Evolutionary conservation across 192 early-diverging fungal species (phyloP).

Genomic region (Cetraspora pellucida): DNA sequence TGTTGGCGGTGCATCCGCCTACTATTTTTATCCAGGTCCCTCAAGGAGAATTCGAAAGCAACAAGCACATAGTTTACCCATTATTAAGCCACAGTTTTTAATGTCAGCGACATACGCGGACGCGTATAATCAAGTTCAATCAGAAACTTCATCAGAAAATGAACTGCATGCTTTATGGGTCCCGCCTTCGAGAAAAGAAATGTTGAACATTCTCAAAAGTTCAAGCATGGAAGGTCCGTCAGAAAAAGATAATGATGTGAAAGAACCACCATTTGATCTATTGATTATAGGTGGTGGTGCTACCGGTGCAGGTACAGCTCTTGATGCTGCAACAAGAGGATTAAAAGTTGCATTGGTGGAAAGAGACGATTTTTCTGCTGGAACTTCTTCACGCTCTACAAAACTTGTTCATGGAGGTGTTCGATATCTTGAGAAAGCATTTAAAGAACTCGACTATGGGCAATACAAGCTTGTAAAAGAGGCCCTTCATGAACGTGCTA

Average conservation of each 20-base stretch:
- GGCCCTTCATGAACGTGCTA: slow-evolving; percentile 92
- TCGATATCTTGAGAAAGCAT: slow-evolving; percentile 94
- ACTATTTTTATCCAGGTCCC: slow-evolving; percentile 14
- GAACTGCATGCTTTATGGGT: slow-evolving; percentile 71
- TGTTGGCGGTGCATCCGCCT: not conserved
- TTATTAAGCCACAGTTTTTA: slow-evolving; percentile 7
- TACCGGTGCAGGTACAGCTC: slow-evolving; percentile 87
- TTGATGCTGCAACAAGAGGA: slow-evolving; percentile 93
- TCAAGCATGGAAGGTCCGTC: slow-evolving; percentile 40
- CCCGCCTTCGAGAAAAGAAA: slow-evolving; percentile 70
- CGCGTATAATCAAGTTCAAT: slow-evolving; percentile 23
- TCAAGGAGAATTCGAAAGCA: not conserved
- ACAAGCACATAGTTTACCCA: not conserved
- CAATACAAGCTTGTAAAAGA: slow-evolving; percentile 96
- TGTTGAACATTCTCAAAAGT: slow-evolving; percentile 70
- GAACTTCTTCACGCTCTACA: slow-evolving; percentile 89
- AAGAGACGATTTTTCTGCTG: slow-evolving; percentile 92
- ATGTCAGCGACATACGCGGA: slow-evolving; percentile 1
- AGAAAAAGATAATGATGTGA: too few species aligned
- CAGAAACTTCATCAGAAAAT: slow-evolving; percentile 40
- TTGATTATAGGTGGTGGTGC: slow-evolving; percentile 94
- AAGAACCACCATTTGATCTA: slow-evolving; percentile 90
- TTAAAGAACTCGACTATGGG: slow-evolving; percentile 91
- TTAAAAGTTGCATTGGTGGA: slow-evolving; percentile 93
- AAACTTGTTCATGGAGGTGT: slow-evolving; percentile 98